Evolutionary conservation across 2,329 filamentous ascomycete species (phyloP), one percentile per base, ranked within the genome.

Genomic region (Metarhizium brunneum): DNA sequence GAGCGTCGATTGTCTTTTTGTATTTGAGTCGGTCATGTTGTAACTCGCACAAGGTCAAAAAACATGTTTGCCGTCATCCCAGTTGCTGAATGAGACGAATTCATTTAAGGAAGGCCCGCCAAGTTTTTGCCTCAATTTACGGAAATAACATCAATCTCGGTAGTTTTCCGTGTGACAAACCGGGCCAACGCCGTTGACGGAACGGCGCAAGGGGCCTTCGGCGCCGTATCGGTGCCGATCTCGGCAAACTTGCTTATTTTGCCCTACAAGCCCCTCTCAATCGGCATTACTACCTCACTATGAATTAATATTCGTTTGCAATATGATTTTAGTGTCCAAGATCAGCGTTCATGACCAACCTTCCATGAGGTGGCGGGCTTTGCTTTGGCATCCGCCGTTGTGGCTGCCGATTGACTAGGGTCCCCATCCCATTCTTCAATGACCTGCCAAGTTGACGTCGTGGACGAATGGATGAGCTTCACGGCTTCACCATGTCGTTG

Each of bases 161-260:
- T 4, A 32, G 4, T 16, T 48, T 32, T n/a, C 48, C 43, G 16
- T 47, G 14, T 4, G 29, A 30, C 6, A 43, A 36, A 30, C n/a
- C n/a, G 29, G 10, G 25, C 18, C 45, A 16, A 30, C 45, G 40
- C 14, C 35, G 35, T 16, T 1, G 7, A 48, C 16, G 14, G 48
- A 38, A 13, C 45, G 7, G 36, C 38, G 36, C 6, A 35, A 32
- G n/a, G n/a, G 47, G 18, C 36, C 11, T 11, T 54, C 58, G 56
- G 54, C 18, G 59, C 59, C 59, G 58, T 6, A n/a, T 63, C 62
- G 62, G 62, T 59, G 59, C 62, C 62, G 62, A 63, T 32, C 30
- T 63, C 61, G 62, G 61, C 61, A 58, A 58, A 25, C n/a, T 29
- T 18, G 47, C 50, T 30, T 8, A 6, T 20, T 11, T 49, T 40